phyloP scores from a whole-genome alignment of 2,329 filamentous ascomycete species.

The Diaporthe citriasiana region DNA sequence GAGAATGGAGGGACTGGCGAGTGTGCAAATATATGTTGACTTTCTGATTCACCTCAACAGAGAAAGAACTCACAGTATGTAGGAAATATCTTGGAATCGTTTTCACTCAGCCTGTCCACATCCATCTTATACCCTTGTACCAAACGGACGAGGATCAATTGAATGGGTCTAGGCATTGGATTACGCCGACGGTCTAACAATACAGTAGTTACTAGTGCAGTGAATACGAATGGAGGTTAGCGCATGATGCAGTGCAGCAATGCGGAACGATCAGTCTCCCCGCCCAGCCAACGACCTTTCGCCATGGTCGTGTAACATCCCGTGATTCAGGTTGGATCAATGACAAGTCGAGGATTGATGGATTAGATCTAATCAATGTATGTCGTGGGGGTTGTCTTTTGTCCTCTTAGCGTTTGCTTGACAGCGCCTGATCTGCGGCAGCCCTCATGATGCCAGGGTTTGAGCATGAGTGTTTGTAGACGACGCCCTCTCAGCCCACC shows the following conservation, averaged over 20 bases:
- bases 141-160: not conserved
- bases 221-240: constrained; percentile 28
- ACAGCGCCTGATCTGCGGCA: too few species aligned
- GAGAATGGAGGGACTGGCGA: not conserved
- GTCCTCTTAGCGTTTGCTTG: too few species aligned
- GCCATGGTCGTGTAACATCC: not conserved
- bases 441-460: too few species aligned
- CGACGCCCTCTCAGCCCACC: too few species aligned
- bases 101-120: not conserved
- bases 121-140: not conserved
- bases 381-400: too few species aligned
- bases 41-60: not conserved
- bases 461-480: too few species aligned
- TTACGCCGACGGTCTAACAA: constrained; percentile 1
- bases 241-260: not conserved
- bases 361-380: too few species aligned
- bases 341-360: not conserved
- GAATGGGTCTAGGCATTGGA: not conserved
- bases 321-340: not conserved
- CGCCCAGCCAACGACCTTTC: not conserved
- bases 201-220: constrained; percentile 16
- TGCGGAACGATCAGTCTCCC: not conserved
- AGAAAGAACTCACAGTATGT: not conserved
- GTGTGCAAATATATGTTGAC: not conserved
- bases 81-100: not conserved